A percentile compares a stretch with the other conserved stretches of the same genome.
These are phyloP conservation scores for Ottelia alismoides DNA, from an alignment of 106 monocot genomes.

Conservation along the genomic window DNA sequence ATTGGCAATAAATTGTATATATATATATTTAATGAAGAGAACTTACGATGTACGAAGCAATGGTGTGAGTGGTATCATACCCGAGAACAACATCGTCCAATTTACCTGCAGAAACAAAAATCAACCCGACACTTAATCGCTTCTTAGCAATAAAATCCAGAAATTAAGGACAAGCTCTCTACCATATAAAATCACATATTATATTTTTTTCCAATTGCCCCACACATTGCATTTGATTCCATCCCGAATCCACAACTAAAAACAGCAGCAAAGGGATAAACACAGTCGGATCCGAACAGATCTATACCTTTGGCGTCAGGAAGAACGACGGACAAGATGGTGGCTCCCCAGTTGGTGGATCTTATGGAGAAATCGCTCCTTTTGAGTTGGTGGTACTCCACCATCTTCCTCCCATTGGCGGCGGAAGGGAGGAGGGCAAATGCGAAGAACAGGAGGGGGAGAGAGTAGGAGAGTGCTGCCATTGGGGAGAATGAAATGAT, in stretches of 20 bases:
- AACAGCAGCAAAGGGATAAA: not conserved
- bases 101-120: conserved; percentile 33
- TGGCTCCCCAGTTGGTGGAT: conserved; percentile 77
- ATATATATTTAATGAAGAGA: too few relatives aligned
- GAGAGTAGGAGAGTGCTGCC: too few relatives aligned
- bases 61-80: conserved; percentile 28
- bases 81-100: conserved; percentile 68
- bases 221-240: not conserved
- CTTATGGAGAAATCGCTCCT: conserved; percentile 73
- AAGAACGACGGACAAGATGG: conserved; percentile 57
- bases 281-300: not conserved
- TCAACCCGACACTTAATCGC: too few relatives aligned
- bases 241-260: not conserved
- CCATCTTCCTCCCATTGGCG: too few relatives aligned
- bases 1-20: too few relatives aligned
- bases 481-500: too few relatives aligned
- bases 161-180: not conserved
- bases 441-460: too few relatives aligned
- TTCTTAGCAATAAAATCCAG: not conserved
- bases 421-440: too few relatives aligned
- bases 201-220: too few relatives aligned
- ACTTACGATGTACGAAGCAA: conserved; percentile 37
- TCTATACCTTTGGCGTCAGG: conserved; percentile 65
- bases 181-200: too few relatives aligned
- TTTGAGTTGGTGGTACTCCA: conserved; percentile 49